phyloP scores from a whole-genome alignment of 129 eudicot species.

The Chrysanthemum lavandulifolium region DNA sequence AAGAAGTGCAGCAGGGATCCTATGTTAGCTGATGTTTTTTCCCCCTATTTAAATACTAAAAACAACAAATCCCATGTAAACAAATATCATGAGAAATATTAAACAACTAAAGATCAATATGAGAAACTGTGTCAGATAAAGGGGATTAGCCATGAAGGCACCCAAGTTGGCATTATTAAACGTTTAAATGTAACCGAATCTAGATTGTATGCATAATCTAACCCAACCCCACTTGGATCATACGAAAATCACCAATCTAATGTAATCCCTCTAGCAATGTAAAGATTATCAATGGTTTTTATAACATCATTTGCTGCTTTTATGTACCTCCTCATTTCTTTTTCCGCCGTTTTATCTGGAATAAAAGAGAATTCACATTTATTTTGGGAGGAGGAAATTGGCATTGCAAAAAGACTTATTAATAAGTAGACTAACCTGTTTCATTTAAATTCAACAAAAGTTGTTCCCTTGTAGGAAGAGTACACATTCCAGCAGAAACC shows the following conservation, averaged over 20 bases:
- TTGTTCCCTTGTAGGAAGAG: conserved; percentile 90
- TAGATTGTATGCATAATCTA: conserved; percentile 9
- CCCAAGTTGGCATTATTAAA: conserved; percentile 16
- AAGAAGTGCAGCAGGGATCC: conserved; percentile 3
- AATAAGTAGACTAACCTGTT: conserved; percentile 49
- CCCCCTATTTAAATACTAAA: background rate
- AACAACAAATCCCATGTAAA: conserved; percentile 6
- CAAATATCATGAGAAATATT: background rate
- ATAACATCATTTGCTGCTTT: conserved; percentile 64
- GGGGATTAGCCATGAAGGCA: conserved; percentile 16
- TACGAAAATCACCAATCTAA: conserved; percentile 77
- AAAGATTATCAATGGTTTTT: conserved; percentile 71
- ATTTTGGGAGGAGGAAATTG: too few relatives aligned
- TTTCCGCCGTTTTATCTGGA: conserved; percentile 80
- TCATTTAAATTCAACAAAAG: conserved; percentile 73
- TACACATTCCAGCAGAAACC: conserved; percentile 92
- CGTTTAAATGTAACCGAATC: conserved; percentile 9
- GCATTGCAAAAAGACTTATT: background rate
- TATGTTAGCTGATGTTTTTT: background rate
- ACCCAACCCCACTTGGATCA: conserved; percentile 15
- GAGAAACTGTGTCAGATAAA: conserved; percentile 1
- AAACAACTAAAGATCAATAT: background rate
- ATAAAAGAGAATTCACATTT: background rate
- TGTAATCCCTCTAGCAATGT: conserved; percentile 54
- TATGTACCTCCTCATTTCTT: conserved; percentile 79